A percentile compares a stretch with the other conserved stretches of the same genome.
Conservation (phyloP, 352 stramenopile genomes). For the Phytopythium kandeliae region DNA sequence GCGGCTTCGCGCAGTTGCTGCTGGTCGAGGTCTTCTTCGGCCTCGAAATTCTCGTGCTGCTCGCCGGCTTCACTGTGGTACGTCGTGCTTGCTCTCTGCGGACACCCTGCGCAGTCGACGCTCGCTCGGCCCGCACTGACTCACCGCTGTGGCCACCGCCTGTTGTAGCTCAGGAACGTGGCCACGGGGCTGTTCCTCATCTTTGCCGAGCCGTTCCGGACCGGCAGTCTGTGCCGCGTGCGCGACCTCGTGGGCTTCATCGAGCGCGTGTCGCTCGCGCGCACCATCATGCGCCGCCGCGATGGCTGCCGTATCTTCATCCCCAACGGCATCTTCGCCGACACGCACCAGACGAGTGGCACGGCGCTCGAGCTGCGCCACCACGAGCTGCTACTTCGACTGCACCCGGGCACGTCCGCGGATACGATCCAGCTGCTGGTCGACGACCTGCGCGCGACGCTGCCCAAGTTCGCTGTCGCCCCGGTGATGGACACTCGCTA, state of each 20-base stretch:
- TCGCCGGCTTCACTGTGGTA: conserved; percentile 67
- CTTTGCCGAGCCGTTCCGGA: conserved; percentile 78
- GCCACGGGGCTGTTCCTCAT: conserved; percentile 78
- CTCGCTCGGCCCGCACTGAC: too few relatives aligned
- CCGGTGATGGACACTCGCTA: conserved; percentile 3
- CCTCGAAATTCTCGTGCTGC: conserved; percentile 53
- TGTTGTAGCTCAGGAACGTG: conserved; percentile 84
- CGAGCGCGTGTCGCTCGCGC: conserved; percentile 67
- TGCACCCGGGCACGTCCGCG: conserved; percentile 34
- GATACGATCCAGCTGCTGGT: conserved; percentile 38
- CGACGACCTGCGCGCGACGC: conserved; percentile 22
- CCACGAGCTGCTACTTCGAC: conserved; percentile 39
- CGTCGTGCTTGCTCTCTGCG: conserved; percentile 2
- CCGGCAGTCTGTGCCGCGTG: conserved; percentile 55
- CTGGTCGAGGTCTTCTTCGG: conserved; percentile 63
- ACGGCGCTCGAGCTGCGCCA: conserved; percentile 42
- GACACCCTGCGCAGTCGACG: too few relatives aligned
- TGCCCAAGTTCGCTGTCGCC: conserved; percentile 30
- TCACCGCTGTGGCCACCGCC: too few relatives aligned
- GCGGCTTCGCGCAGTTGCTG: conserved; percentile 52
- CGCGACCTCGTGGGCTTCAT: conserved; percentile 51
- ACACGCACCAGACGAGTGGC: conserved; percentile 63
- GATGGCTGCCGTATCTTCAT: conserved; percentile 73
- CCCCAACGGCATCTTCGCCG: conserved; percentile 75
- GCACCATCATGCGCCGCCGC: conserved; percentile 56